These are phyloP conservation scores for Phlebiopsis flavidoalba DNA, from an alignment of 768 basidiomycete genomes.

Conservation along the genomic window DNA sequence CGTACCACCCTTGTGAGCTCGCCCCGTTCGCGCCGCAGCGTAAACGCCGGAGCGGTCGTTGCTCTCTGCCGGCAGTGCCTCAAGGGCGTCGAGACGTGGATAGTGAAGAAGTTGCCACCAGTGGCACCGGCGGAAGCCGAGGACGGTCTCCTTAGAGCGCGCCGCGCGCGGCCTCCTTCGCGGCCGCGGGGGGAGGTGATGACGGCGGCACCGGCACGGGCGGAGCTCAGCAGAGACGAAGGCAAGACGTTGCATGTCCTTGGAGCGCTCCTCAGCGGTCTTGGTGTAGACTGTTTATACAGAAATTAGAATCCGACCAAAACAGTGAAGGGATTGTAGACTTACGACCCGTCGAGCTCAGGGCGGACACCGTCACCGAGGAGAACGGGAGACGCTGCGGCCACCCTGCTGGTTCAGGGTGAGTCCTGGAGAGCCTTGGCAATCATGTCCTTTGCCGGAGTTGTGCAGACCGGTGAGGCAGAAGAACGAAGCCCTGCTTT, in stretches of 20 bases:
- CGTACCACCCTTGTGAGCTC: slow-evolving; percentile 83
- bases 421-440: slow-evolving; percentile 89
- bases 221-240: slow-evolving; percentile 90
- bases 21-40: slow-evolving; percentile 72
- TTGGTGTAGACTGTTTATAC: slow-evolving; percentile 51
- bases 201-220: slow-evolving; percentile 94
- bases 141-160: slow-evolving; percentile 70
- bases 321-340: neutral
- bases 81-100: slow-evolving; percentile 94
- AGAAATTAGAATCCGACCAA: neutral
- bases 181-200: slow-evolving; percentile 88
- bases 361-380: slow-evolving; percentile 83
- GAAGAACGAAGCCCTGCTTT: slow-evolving; percentile 69
- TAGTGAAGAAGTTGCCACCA: slow-evolving; percentile 92
- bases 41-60: slow-evolving; percentile 85
- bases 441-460: slow-evolving; percentile 90
- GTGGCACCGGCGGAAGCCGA: slow-evolving; percentile 70
- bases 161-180: slow-evolving; percentile 63
- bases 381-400: slow-evolving; percentile 86
- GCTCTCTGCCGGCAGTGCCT: slow-evolving; percentile 85
- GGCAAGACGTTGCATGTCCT: slow-evolving; percentile 78
- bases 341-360: slow-evolving; percentile 55
- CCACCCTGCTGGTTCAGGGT: slow-evolving; percentile 95
- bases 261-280: slow-evolving; percentile 73
- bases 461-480: slow-evolving; percentile 60